These are phyloP conservation scores for Ilyonectria destructans DNA, from an alignment of 2,329 filamentous ascomycete genomes.

Conservation along the genomic window DNA sequence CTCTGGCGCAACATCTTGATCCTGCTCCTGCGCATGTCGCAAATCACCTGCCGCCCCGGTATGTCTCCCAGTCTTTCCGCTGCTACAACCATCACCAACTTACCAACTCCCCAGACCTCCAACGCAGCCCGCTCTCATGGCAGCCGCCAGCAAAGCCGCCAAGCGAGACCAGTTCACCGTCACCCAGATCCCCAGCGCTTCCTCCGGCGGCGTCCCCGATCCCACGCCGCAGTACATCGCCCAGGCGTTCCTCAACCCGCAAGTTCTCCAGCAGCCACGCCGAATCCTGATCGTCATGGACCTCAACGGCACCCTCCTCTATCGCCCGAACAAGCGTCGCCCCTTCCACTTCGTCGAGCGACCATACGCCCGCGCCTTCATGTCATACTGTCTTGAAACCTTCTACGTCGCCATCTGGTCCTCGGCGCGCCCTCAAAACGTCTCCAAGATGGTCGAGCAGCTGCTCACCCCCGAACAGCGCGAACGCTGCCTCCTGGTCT, in stretches of 20 bases:
- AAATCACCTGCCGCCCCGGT: neutral
- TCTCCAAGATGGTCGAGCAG: constrained; percentile 75
- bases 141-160: neutral
- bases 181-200: constrained; percentile 51
- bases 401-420: constrained; percentile 94
- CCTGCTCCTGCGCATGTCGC: too few relatives aligned
- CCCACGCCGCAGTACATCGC: constrained; percentile 75
- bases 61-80: neutral
- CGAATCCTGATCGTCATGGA: constrained; percentile 89
- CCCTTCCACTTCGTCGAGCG: constrained; percentile 74
- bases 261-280: constrained; percentile 63
- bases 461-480: constrained; percentile 73
- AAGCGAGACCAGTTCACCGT: neutral
- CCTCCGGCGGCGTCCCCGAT: constrained; percentile 73
- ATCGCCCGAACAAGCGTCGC: constrained; percentile 71
- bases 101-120: neutral
- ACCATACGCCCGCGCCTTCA: constrained; percentile 78
- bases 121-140: neutral
- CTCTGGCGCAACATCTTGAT: constrained; percentile 7
- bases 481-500: constrained; percentile 76
- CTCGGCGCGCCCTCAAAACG: constrained; percentile 83
- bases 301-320: constrained; percentile 91
- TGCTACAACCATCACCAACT: neutral
- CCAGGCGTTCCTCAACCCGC: constrained; percentile 64
- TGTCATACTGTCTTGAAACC: constrained; percentile 80